Evolutionary conservation across 1,139 yeast genomes (phyloP).

Genomic region (Entelexis paramagnoliae): DNA sequence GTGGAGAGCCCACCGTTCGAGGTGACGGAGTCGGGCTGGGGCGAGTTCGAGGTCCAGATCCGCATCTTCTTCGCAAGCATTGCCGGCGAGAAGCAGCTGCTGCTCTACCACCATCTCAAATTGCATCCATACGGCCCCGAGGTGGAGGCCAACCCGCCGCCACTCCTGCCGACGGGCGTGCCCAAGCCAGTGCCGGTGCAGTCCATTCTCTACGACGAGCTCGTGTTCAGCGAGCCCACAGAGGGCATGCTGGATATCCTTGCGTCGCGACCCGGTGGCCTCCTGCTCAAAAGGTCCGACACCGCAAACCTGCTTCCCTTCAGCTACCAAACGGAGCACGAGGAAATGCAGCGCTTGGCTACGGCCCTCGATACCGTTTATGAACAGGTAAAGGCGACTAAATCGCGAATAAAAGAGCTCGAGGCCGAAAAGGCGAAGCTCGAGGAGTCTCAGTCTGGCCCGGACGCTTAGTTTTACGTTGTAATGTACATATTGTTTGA

Average conservation of each 20-base stretch:
- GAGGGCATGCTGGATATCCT: conserved; percentile 72
- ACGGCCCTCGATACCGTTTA: conserved; percentile 53
- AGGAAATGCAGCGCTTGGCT: conserved; percentile 66
- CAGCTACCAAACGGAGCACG: conserved; percentile 53
- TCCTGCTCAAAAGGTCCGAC: conserved; percentile 19
- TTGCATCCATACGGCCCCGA: conserved; percentile 73
- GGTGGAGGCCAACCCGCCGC: conserved; percentile 23
- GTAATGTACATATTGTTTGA: background rate
- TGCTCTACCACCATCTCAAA: conserved; percentile 78
- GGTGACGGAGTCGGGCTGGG: conserved; percentile 98
- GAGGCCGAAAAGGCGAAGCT: conserved; percentile 26
- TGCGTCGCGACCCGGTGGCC: conserved; percentile 63
- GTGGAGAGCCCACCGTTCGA: conserved; percentile 87
- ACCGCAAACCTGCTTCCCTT: conserved; percentile 44
- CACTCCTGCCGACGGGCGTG: conserved; percentile 19
- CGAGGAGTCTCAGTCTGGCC: conserved; percentile 1
- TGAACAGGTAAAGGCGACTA: conserved; percentile 31
- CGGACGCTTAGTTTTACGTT: background rate
- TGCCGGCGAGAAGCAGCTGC: conserved; percentile 78
- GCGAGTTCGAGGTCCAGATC: conserved; percentile 88
- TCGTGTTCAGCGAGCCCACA: conserved; percentile 93
- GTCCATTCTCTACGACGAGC: conserved; percentile 73
- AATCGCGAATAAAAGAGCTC: conserved; percentile 28
- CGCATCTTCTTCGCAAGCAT: conserved; percentile 78
- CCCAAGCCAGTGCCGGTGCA: conserved; percentile 38